Evolutionary conservation across 2,329 filamentous ascomycete species (phyloP), one percentile per base, ranked within the genome.

Genomic region (Chaetothyriales sp.): DNA sequence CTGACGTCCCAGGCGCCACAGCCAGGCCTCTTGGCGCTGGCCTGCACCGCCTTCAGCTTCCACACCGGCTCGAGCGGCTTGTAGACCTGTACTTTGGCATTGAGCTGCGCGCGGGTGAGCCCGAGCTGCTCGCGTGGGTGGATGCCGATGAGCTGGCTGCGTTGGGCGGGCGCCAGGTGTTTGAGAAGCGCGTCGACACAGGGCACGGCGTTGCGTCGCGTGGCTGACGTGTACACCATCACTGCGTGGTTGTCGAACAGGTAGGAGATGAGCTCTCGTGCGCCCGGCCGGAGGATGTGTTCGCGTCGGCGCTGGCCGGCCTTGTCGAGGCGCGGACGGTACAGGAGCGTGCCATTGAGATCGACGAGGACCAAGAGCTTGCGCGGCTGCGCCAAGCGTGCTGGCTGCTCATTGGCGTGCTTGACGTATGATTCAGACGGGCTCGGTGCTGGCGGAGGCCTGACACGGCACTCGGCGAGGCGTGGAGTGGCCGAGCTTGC

Each of bases 171-270:
- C 0, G 74, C 70, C 2, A 40, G 33, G 33, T 40, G 33, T 53
- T 95, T 75, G 0, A 94, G 75, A 25, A 64, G 60, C 47, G 78
- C 70, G 2, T 71, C 68, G 55, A 86, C 79, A 74, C 94, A 86
- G 37, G 69, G 70, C 7, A 67, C 58, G 13, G 95, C 87, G 58
- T 92, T 95, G 1, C 76, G 67, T 0, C 82, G 82, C 18, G 76
- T 78, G 0, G 90, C 89, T 5, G 87, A 94, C 1, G 90, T 94
- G 89, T 90, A 98, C 53, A 97, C 79, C 70, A 89, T 87, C 28
- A 95, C 83, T 49, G 74, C 73, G 70, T 94, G 90, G 53, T 82
- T 81, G 10, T 77, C 69, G 59, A 94, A 75, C 58, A 89, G 78
- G 65, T 89, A 87, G 25, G 75, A 63, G 2, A 97, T 70, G 66